phyloP scores from a whole-genome alignment of 306 rosid genomes.

The Aeschynomene evenia region DNA sequence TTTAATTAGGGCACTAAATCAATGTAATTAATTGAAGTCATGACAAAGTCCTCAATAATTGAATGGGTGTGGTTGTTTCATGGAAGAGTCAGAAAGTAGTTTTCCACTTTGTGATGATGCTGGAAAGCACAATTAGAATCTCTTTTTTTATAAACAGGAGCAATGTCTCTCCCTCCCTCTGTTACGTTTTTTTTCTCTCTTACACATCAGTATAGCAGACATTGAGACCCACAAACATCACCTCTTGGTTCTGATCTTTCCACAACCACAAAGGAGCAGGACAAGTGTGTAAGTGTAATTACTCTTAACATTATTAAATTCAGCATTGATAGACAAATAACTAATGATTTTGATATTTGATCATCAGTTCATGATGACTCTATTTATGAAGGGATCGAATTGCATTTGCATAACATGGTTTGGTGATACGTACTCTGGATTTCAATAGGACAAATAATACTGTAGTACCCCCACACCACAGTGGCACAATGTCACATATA shows the following conservation, averaged over 20 bases:
- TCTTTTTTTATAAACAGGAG: slow-evolving; percentile 19
- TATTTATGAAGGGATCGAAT: not conserved
- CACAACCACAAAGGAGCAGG: not conserved
- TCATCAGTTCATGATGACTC: not conserved
- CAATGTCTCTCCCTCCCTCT: not conserved
- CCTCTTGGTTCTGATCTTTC: slow-evolving; percentile 3
- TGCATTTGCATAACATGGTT: not conserved
- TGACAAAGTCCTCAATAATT: not conserved
- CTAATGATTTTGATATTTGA: not conserved
- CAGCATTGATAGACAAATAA: not conserved
- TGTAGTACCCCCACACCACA: slow-evolving; percentile 19
- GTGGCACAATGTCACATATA: not conserved
- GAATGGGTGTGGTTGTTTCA: not conserved
- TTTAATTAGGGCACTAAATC: not conserved
- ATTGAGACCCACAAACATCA: slow-evolving; percentile 26
- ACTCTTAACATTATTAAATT: not conserved
- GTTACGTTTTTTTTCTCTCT: slow-evolving; percentile 3
- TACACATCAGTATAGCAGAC: slow-evolving; percentile 11
- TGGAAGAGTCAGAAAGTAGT: slow-evolving; percentile 8
- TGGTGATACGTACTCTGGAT: slow-evolving; percentile 15
- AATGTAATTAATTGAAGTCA: not conserved
- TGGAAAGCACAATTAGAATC: slow-evolving; percentile 17
- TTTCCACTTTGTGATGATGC: slow-evolving; percentile 3
- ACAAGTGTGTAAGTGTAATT: not conserved
- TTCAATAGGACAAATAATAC: slow-evolving; percentile 1